Conservation (phyloP, 2,329 filamentous ascomycete species). For the Aspergillus ochraceus region DNA sequence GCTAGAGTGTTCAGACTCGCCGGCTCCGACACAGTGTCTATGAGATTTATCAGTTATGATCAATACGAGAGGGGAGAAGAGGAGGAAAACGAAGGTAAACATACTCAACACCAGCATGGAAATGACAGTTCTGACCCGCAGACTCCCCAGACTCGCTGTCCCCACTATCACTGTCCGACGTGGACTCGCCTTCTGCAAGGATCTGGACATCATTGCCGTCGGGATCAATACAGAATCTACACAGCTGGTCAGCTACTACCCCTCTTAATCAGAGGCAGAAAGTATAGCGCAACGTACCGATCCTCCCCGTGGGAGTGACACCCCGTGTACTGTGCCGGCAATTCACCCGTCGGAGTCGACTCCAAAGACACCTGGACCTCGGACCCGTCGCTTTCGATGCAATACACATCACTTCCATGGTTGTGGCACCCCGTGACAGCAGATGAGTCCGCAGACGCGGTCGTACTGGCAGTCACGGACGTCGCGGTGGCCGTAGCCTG, state of each 20-base stretch:
- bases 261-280: not conserved
- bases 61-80: too few species aligned
- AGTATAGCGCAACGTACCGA: slow-evolving; percentile 44
- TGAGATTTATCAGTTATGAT: slow-evolving; percentile 8
- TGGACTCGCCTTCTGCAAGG: slow-evolving; percentile 36
- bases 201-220: slow-evolving; percentile 63
- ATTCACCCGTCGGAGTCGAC: slow-evolving; percentile 55
- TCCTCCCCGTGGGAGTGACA: slow-evolving; percentile 64
- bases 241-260: not conserved
- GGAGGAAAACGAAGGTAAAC: slow-evolving; percentile 26
- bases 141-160: slow-evolving; percentile 4
- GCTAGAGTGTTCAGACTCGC: slow-evolving; percentile 41
- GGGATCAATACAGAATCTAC: slow-evolving; percentile 62
- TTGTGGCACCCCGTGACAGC: slow-evolving; percentile 55
- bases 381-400: slow-evolving; percentile 34
- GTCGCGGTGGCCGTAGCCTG: slow-evolving; percentile 10
- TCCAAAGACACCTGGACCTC: slow-evolving; percentile 43
- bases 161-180: slow-evolving; percentile 17
- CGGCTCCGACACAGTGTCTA: slow-evolving; percentile 56
- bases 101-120: slow-evolving; percentile 73
- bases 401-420: slow-evolving; percentile 42
- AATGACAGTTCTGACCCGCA: slow-evolving; percentile 59
- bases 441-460: slow-evolving; percentile 38
- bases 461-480: slow-evolving; percentile 28
- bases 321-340: slow-evolving; percentile 62